Evolutionary conservation across 1,139 yeast genomes (phyloP).

Genomic region (Zygosaccharomyces sapae): DNA sequence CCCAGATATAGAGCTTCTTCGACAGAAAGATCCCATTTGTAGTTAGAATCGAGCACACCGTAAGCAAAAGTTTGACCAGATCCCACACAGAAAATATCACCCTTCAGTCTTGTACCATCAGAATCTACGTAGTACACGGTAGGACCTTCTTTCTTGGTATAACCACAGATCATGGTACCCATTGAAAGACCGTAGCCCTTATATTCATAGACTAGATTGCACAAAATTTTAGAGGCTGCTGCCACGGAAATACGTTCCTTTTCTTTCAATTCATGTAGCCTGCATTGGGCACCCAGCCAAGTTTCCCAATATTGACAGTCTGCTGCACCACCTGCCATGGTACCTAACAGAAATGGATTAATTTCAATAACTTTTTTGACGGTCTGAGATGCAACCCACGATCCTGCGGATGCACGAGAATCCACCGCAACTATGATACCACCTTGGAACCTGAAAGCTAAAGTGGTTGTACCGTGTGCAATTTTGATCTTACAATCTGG

Average conservation of each 20-base stretch:
- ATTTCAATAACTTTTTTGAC: constrained; percentile 96
- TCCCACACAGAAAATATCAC: constrained; percentile 94
- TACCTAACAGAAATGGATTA: constrained; percentile 90
- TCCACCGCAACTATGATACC: constrained; percentile 97
- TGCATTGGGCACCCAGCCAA: constrained; percentile 95
- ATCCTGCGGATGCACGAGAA: constrained; percentile 97
- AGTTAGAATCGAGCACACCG: constrained; percentile 91
- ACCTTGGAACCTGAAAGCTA: constrained; percentile 92
- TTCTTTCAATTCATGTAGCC: constrained; percentile 89
- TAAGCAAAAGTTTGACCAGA: constrained; percentile 99
- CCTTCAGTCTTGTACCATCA: constrained; percentile 92
- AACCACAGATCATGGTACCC: constrained; percentile 99
- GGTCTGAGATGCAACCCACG: constrained; percentile 97
- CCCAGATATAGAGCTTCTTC: constrained; percentile 95
- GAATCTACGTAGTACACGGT: constrained; percentile 94
- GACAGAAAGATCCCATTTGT: constrained; percentile 81
- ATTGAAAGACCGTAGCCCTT: constrained; percentile 98
- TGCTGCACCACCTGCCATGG: constrained; percentile 99
- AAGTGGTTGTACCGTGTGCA: constrained; percentile 97
- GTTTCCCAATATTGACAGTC: constrained; percentile 99
- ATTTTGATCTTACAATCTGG: constrained; percentile 94
- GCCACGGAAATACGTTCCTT: constrained; percentile 94
- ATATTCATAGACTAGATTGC: constrained; percentile 86
- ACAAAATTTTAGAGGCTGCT: constrained; percentile 90
- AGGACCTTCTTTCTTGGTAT: constrained; percentile 92